Conservation (phyloP, 495 filamentous ascomycete species). For the Thermochaetoides thermophila region DNA sequence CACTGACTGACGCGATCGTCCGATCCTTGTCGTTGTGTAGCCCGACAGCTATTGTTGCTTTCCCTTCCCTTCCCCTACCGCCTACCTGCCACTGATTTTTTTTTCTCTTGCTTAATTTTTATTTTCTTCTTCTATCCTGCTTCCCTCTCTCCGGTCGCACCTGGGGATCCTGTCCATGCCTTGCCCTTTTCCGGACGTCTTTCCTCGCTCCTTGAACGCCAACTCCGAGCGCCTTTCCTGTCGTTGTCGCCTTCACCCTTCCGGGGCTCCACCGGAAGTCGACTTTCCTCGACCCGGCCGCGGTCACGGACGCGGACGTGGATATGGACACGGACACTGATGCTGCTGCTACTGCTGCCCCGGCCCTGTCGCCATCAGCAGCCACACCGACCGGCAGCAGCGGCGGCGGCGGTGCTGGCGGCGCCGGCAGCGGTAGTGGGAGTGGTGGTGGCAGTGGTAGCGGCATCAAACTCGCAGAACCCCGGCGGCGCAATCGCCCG, state of each 20-base stretch:
- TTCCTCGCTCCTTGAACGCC: neutral
- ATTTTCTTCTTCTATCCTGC: neutral
- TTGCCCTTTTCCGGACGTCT: neutral
- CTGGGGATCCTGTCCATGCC: neutral
- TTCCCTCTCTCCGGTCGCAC: neutral
- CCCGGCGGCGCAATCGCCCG: slow-evolving; percentile 26
- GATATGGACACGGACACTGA: slow-evolving; percentile 10
- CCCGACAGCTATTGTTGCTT: neutral
- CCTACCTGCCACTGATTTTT: neutral
- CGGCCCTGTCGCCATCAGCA: slow-evolving; percentile 3
- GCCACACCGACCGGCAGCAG: no score
- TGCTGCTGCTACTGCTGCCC: slow-evolving; percentile 4
- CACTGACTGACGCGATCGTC: slow-evolving; percentile 6
- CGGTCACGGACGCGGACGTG: slow-evolving; percentile 8
- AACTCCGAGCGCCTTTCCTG: neutral
- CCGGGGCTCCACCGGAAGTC: slow-evolving; percentile 6
- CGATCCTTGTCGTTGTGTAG: neutral
- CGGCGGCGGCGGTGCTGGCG: no score
- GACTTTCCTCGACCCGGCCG: neutral
- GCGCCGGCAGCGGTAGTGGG: no score
- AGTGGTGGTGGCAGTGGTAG: no score
- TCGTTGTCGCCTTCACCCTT: neutral
- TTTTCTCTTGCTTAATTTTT: no score
- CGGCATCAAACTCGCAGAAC: slow-evolving; percentile 6
- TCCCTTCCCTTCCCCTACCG: neutral